Conservation (phyloP, 495 filamentous ascomycete species). For the Pyrenopolyporus hunteri region DNA sequence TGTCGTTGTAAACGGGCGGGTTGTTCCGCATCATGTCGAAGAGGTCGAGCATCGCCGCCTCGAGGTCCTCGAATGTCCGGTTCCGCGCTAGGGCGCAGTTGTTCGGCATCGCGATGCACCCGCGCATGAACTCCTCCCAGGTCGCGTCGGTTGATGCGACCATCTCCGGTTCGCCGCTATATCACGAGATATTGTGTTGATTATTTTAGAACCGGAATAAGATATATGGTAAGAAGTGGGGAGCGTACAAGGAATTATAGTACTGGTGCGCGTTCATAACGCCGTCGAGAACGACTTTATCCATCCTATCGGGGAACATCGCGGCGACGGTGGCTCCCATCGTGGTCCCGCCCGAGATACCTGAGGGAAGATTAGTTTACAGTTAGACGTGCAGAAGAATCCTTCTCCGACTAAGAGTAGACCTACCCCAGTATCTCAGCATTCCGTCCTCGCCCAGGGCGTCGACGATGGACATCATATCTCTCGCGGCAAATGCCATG, state of each 20-base stretch:
- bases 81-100: conserved; percentile 43
- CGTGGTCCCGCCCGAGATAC: conserved; percentile 52
- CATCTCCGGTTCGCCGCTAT: conserved; percentile 39
- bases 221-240: not conserved
- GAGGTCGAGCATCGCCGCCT: conserved; percentile 34
- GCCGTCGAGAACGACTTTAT: conserved; percentile 51
- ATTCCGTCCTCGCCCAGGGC: conserved; percentile 52
- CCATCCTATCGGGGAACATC: conserved; percentile 54
- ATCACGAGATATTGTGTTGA: not conserved
- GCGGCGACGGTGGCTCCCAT: conserved; percentile 50
- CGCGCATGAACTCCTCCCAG: conserved; percentile 39
- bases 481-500: conserved; percentile 46
- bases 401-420: not conserved
- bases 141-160: conserved; percentile 39
- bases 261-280: conserved; percentile 51
- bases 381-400: not conserved
- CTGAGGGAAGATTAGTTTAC: conserved; percentile 25
- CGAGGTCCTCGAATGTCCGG: conserved; percentile 41
- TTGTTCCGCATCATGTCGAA: conserved; percentile 40
- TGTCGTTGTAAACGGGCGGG: conserved; percentile 33
- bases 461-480: conserved; percentile 54
- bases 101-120: conserved; percentile 38
- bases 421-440: conserved; percentile 55
- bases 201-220: not conserved
- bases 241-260: conserved; percentile 23